Percentiles rank a stretch among this genome's conserved stretches.
Evolutionary conservation across 352 stramenopile genomes (phyloP).

Genomic region (Blastocystis sp.): DNA sequence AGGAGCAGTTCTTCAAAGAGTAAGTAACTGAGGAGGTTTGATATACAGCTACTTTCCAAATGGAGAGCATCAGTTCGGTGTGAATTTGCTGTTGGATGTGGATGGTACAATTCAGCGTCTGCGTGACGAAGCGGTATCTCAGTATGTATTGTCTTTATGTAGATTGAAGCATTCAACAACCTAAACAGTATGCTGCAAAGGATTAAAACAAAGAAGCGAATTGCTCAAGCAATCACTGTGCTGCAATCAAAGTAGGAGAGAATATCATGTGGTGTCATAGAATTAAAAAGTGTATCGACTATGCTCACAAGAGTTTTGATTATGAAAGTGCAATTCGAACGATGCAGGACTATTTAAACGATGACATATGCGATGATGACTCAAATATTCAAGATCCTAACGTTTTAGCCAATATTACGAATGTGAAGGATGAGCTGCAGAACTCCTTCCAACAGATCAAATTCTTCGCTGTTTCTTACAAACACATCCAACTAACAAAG

Average conservation of each 20-base stretch:
- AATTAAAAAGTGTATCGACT: conserved; percentile 38
- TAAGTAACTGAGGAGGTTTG: neutral
- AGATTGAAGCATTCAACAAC: conserved; percentile 49
- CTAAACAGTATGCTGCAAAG: conserved; percentile 28
- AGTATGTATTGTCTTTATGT: neutral
- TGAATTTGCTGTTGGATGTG: conserved; percentile 35
- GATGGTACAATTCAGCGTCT: conserved; percentile 33
- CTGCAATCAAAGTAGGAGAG: neutral
- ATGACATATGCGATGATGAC: conserved; percentile 39
- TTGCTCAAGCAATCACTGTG: conserved; percentile 19
- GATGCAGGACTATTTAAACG: conserved; percentile 8
- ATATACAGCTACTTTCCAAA: conserved; percentile 26
- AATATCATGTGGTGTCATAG: neutral
- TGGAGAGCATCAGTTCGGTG: conserved; percentile 9
- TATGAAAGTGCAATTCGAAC: neutral
- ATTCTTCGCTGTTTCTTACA: neutral
- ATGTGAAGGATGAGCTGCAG: conserved; percentile 29
- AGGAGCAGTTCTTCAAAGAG: conserved; percentile 59
- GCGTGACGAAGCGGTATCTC: conserved; percentile 16
- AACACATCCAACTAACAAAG: neutral
- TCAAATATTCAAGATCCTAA: conserved; percentile 14
- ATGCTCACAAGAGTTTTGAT: conserved; percentile 16
- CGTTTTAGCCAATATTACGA: conserved; percentile 28
- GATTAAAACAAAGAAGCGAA: conserved; percentile 56
- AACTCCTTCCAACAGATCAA: neutral